A percentile compares a stretch with the other conserved stretches of the same genome.
These are phyloP conservation scores for Mycena citricolor DNA, from an alignment of 1,284 basidiomycete species.

Conservation along the genomic window DNA sequence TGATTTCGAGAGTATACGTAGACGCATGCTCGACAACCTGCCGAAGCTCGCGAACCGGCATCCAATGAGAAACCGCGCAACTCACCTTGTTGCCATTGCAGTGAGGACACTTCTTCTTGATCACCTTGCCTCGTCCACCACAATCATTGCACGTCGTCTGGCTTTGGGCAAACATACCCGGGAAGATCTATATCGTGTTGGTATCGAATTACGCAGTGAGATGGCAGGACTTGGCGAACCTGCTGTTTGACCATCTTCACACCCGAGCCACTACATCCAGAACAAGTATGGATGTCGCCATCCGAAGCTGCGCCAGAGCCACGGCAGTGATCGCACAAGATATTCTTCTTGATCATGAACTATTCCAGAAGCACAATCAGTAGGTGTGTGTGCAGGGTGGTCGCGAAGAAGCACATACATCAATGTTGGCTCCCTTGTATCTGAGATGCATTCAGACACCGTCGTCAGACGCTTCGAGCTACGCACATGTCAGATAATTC, in stretches of 20 bases:
- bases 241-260: slow-evolving; percentile 86
- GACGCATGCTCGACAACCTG: slow-evolving; percentile 77
- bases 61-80: not conserved
- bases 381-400: no score
- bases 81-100: slow-evolving; percentile 71
- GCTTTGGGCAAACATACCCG: slow-evolving; percentile 88
- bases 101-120: slow-evolving; percentile 75
- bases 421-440: slow-evolving; percentile 78
- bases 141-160: slow-evolving; percentile 81
- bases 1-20: slow-evolving; percentile 78
- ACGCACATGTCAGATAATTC: slow-evolving; percentile 79
- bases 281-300: slow-evolving; percentile 80
- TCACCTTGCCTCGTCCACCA: slow-evolving; percentile 76
- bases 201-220: not conserved
- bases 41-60: not conserved
- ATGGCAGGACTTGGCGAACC: slow-evolving; percentile 27
- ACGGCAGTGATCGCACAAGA: slow-evolving; percentile 91
- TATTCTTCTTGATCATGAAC: slow-evolving; percentile 87
- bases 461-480: not conserved
- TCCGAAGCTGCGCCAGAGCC: slow-evolving; percentile 89
- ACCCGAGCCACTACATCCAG: slow-evolving; percentile 81
- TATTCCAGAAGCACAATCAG: no score
- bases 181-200: slow-evolving; percentile 77
- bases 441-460: slow-evolving; percentile 33
- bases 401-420: slow-evolving; percentile 50